Percentiles rank a stretch among this genome's conserved stretches.
phyloP scores from a whole-genome alignment of 2,329 filamentous ascomycete species.

The Sporothrix dimorphospora region DNA sequence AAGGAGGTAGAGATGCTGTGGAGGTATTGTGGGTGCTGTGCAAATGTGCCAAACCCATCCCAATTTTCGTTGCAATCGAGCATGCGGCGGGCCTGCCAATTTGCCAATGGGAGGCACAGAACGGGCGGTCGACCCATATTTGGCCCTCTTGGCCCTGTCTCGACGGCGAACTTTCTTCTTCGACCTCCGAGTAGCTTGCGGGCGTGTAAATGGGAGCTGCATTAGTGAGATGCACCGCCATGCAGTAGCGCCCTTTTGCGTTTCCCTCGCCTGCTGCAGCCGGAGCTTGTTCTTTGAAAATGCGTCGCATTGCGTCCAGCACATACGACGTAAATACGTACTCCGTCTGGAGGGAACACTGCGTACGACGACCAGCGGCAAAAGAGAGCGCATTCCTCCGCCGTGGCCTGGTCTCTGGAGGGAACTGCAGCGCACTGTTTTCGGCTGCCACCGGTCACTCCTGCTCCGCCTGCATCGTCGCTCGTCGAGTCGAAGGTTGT shows the following conservation, averaged over 20 bases:
- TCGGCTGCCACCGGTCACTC: not conserved
- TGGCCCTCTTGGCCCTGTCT: not conserved
- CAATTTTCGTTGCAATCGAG: constrained; percentile 6
- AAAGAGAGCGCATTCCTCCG: not conserved
- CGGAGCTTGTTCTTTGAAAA: constrained; percentile 21
- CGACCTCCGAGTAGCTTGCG: not conserved
- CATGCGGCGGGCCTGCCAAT: not conserved
- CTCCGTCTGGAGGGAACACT: not conserved
- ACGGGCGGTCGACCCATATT: not conserved
- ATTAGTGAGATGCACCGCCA: constrained; percentile 17
- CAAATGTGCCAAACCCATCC: constrained; percentile 4
- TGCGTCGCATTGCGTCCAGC: constrained; percentile 11
- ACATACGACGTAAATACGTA: constrained; percentile 1
- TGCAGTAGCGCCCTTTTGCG: constrained; percentile 21
- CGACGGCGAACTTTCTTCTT: not conserved
- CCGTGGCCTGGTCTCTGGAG: not conserved
- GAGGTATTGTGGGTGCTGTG: constrained; percentile 7
- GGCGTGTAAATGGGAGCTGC: constrained; percentile 21
- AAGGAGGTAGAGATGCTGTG: constrained; percentile 26
- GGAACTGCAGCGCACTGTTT: not conserved
- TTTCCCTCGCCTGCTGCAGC: constrained; percentile 16
- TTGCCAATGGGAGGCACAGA: constrained; percentile 15
- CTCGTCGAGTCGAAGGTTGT: not conserved
- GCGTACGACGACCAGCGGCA: not conserved
- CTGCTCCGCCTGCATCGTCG: not conserved